Conservation (phyloP, 2,329 filamentous ascomycete species). For the Hypocreales sp. region DNA sequence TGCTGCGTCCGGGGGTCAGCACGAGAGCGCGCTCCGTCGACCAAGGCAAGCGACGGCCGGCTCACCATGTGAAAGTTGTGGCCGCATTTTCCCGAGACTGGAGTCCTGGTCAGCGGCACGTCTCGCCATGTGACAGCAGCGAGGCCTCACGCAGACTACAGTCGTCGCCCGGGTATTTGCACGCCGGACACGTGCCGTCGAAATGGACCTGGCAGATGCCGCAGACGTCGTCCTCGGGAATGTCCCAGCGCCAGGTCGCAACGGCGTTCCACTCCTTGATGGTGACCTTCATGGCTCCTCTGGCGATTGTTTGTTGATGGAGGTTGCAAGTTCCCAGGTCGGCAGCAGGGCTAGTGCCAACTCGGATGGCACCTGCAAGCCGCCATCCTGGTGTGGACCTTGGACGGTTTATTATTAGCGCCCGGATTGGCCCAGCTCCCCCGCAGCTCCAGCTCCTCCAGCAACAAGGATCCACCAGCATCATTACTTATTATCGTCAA, state of each 20-base stretch:
- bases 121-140: background rate
- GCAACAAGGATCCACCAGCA: no score
- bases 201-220: constrained; percentile 98
- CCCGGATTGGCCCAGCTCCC: no score
- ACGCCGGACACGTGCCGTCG: constrained; percentile 92
- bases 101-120: background rate
- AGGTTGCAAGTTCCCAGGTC: no score
- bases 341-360: no score
- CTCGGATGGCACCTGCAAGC: no score
- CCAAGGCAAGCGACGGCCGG: background rate
- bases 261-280: constrained; percentile 90
- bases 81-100: constrained; percentile 90
- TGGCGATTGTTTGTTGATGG: no score
- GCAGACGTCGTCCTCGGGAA: constrained; percentile 93
- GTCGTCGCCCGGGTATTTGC: constrained; percentile 94
- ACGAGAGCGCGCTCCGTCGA: background rate
- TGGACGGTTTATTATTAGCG: no score
- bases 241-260: constrained; percentile 94
- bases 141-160: constrained; percentile 63
- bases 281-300: constrained; percentile 92
- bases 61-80: constrained; percentile 95
- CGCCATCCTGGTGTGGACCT: no score
- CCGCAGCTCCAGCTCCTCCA: no score
- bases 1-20: constrained; percentile 40
- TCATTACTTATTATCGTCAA: no score